Evolutionary conservation across 768 basidiomycete genomes (phyloP).

Genomic region (Porphyrellus cyaneotinctus): DNA sequence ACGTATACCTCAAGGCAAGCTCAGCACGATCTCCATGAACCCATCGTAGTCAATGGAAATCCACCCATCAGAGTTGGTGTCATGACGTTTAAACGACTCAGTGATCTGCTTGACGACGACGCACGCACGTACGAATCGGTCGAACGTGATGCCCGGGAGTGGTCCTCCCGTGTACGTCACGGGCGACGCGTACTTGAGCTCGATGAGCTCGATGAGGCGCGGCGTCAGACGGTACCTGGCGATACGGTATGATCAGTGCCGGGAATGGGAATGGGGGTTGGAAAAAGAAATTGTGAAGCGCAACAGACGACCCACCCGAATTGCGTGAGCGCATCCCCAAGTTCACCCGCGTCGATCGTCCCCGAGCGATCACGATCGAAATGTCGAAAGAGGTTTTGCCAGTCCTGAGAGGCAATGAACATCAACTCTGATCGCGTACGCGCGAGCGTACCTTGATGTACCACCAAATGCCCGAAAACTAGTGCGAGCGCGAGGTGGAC

Average conservation of each 20-base stretch:
- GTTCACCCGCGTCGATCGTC: conserved; percentile 66
- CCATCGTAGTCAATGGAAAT: conserved; percentile 51
- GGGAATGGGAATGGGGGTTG: neutral
- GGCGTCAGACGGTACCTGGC: conserved; percentile 62
- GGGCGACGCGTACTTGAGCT: conserved; percentile 68
- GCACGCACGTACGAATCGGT: conserved; percentile 83
- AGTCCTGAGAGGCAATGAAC: conserved; percentile 45
- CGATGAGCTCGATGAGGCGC: conserved; percentile 57
- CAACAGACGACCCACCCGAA: conserved; percentile 58
- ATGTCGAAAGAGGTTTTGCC: conserved; percentile 80
- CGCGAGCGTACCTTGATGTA: conserved; percentile 55
- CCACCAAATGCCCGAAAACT: conserved; percentile 76
- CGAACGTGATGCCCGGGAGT: conserved; percentile 70
- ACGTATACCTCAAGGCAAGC: conserved; percentile 29
- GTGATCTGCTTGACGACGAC: conserved; percentile 76
- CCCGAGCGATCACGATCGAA: conserved; percentile 85
- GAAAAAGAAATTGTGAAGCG: neutral
- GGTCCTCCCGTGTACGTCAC: conserved; percentile 32
- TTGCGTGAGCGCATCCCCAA: conserved; percentile 62
- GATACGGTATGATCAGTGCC: no score
- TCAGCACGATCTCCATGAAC: conserved; percentile 50
- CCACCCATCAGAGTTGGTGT: conserved; percentile 57
- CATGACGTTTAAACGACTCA: conserved; percentile 64
- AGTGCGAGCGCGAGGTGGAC: neutral
- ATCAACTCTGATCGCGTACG: no score